A percentile compares a stretch with the other conserved stretches of the same genome.
These are phyloP conservation scores for Jatropha curcas DNA, from an alignment of 345 rosid species.

Conservation along the genomic window DNA sequence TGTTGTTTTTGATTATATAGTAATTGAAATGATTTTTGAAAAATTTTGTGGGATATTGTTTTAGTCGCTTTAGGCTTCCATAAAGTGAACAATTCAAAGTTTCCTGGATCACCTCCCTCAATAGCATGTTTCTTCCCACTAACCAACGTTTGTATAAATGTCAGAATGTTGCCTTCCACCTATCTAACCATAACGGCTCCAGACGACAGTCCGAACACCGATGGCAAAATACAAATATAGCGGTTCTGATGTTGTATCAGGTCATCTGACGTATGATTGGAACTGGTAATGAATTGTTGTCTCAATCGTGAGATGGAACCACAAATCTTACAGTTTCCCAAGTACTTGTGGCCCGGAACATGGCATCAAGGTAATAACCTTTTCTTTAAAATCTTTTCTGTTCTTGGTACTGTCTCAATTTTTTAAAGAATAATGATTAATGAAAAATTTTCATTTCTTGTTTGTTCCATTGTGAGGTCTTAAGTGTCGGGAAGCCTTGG, in stretches of 20 bases:
- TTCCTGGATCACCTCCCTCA: slow-evolving; percentile 45
- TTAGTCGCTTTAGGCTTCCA: slow-evolving; percentile 44
- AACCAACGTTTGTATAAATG: slow-evolving; percentile 73
- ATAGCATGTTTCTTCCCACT: slow-evolving; percentile 85
- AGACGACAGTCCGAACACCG: slow-evolving; percentile 81
- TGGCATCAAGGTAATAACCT: slow-evolving; percentile 42
- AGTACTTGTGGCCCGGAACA: slow-evolving; percentile 53
- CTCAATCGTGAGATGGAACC: slow-evolving; percentile 42
- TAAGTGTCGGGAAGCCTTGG: slow-evolving; percentile 54
- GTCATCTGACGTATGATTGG: too few relatives aligned
- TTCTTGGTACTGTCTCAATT: too few relatives aligned
- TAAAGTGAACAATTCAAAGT: slow-evolving; percentile 53
- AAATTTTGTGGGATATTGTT: not conserved
- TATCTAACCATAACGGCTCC: slow-evolving; percentile 76
- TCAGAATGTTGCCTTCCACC: slow-evolving; percentile 42
- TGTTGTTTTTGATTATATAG: too few relatives aligned
- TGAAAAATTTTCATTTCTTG: too few relatives aligned
- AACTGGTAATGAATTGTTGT: slow-evolving; percentile 56
- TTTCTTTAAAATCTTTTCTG: not conserved
- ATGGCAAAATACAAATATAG: slow-evolving; percentile 88
- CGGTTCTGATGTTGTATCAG: too few relatives aligned
- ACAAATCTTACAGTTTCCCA: slow-evolving; percentile 19
- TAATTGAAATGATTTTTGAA: too few relatives aligned
- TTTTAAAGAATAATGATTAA: not conserved
- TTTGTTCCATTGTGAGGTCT: not conserved